Percentiles rank a stretch among this genome's conserved stretches.
These are phyloP conservation scores for Solanum gracilifrons DNA, from an alignment of 257 asterid species.

Conservation along the genomic window DNA sequence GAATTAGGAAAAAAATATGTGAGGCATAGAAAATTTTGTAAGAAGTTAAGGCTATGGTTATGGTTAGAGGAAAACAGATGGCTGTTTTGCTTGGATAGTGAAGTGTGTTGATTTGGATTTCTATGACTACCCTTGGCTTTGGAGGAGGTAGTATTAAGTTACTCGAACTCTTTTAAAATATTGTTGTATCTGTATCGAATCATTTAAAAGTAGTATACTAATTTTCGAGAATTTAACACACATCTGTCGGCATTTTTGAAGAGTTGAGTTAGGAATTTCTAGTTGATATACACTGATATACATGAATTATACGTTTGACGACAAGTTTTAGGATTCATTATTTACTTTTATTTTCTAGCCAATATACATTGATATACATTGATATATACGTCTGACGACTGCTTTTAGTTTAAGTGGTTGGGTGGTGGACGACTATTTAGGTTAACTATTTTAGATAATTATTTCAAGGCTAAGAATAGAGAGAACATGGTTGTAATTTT, in stretches of 20 bases:
- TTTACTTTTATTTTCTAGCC: background rate
- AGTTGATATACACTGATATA: background rate
- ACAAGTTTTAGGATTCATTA: background rate
- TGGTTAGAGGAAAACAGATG: conserved; percentile 22
- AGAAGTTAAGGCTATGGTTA: conserved; percentile 22
- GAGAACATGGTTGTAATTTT: conserved; percentile 1
- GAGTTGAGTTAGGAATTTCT: background rate
- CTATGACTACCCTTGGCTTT: conserved; percentile 6
- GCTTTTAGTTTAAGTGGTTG: background rate
- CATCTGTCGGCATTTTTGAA: background rate
- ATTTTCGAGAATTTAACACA: background rate
- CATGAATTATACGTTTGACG: background rate
- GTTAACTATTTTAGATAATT: background rate
- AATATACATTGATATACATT: background rate
- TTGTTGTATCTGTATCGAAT: rapidly evolving
- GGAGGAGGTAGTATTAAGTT: conserved; percentile 1
- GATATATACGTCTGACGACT: background rate
- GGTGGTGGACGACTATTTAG: background rate
- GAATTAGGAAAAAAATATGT: background rate
- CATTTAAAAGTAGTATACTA: rapidly evolving
- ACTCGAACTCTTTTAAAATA: background rate
- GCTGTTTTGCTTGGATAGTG: conserved; percentile 20
- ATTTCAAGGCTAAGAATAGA: conserved; percentile 6
- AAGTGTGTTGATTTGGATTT: background rate
- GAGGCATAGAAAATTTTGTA: conserved; percentile 16